These are phyloP conservation scores for Austropuccinia psidii DNA, from an alignment of 1,284 basidiomycete genomes.

Conservation along the genomic window DNA sequence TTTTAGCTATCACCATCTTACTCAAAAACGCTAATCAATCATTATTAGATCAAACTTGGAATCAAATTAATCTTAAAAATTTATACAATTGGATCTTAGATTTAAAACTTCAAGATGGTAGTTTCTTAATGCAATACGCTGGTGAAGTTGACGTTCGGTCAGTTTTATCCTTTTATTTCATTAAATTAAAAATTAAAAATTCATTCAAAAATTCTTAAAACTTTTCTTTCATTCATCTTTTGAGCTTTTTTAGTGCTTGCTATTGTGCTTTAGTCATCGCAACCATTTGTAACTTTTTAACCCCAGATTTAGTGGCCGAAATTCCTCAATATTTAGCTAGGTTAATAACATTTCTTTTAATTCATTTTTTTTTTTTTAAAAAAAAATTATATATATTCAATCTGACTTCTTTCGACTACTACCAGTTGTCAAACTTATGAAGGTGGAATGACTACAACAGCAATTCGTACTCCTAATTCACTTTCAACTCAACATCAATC, in stretches of 20 bases:
- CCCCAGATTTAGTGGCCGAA: conserved; percentile 66
- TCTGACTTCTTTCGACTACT: not conserved
- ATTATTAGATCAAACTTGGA: conserved; percentile 59
- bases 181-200: conserved; percentile 32
- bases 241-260: conserved; percentile 54
- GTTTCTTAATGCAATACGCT: conserved; percentile 77
- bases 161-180: conserved; percentile 7
- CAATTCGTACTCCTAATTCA: conserved; percentile 60
- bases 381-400: conserved; percentile 54
- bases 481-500: conserved; percentile 43
- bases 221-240: not conserved
- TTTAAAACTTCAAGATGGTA: conserved; percentile 87
- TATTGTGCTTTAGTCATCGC: conserved; percentile 70
- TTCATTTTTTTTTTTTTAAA: conserved; percentile 49
- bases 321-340: conserved; percentile 52
- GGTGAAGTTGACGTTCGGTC: conserved; percentile 90
- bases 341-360: conserved; percentile 39
- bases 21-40: conserved; percentile 40
- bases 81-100: conserved; percentile 86
- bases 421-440: conserved; percentile 91
- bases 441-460: conserved; percentile 85
- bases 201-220: conserved; percentile 44
- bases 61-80: conserved; percentile 65
- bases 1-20: conserved; percentile 45
- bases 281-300: conserved; percentile 67